These are phyloP conservation scores for Epichloe sibirici DNA, from an alignment of 2,329 filamentous ascomycete species.

Conservation along the genomic window DNA sequence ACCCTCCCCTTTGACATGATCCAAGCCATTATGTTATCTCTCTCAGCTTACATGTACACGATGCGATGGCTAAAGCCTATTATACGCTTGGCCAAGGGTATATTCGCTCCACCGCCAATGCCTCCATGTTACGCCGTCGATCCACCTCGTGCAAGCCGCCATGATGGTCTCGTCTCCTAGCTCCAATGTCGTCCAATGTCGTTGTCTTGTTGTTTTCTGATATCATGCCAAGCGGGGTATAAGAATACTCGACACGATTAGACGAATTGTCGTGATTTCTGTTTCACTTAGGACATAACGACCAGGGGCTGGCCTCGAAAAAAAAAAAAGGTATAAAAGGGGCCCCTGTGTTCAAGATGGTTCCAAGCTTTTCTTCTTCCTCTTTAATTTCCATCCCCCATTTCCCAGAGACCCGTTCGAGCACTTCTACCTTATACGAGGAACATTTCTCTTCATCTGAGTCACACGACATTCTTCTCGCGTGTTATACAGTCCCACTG, in stretches of 20 bases:
- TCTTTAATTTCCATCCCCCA: slow-evolving; percentile 14
- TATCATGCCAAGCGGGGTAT: slow-evolving; percentile 28
- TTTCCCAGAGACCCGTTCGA: background rate
- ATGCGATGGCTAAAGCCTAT: background rate
- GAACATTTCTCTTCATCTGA: background rate
- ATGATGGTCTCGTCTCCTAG: slow-evolving; percentile 20
- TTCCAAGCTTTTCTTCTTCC: slow-evolving; percentile 39
- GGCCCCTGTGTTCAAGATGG: slow-evolving; percentile 32
- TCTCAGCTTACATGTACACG: background rate
- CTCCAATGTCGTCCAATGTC: slow-evolving; percentile 8
- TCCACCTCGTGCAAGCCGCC: slow-evolving; percentile 23
- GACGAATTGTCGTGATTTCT: slow-evolving; percentile 30
- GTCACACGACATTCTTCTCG: background rate
- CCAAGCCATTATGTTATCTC: slow-evolving; percentile 1
- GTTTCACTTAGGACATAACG: slow-evolving; percentile 23
- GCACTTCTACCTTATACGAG: background rate
- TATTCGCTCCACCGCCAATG: slow-evolving; percentile 9
- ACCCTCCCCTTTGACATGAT: slow-evolving; percentile 11
- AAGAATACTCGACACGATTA: slow-evolving; percentile 27
- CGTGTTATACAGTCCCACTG: background rate
- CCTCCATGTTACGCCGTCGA: slow-evolving; percentile 17
- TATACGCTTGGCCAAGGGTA: slow-evolving; percentile 5
- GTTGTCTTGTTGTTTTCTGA: slow-evolving; percentile 18
- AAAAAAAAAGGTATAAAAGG: slow-evolving; percentile 54
- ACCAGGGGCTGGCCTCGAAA: slow-evolving; percentile 25